phyloP scores from a whole-genome alignment of 2,329 filamentous ascomycete species.

The Tolypocladium pustulatum region DNA sequence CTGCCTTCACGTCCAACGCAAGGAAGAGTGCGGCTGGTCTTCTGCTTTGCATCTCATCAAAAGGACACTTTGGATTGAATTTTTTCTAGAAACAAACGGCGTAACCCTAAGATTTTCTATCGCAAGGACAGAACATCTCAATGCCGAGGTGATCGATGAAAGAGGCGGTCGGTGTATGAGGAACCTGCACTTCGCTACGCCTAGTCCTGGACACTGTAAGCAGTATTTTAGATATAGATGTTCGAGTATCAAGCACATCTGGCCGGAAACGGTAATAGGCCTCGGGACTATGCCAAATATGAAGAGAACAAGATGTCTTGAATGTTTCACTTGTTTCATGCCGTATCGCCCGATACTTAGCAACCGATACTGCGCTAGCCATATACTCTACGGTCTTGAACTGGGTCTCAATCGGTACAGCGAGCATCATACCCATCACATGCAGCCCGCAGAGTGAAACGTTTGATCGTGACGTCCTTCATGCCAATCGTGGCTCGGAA shows the following conservation, averaged over 20 bases:
- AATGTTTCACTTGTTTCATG: not conserved
- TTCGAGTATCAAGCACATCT: too few relatives aligned
- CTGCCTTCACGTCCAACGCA: not conserved
- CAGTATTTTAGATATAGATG: not conserved
- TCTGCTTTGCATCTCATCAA: not conserved
- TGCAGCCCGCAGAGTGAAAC: not conserved
- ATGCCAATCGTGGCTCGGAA: not conserved
- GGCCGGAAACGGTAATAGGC: too few relatives aligned
- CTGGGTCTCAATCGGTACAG: not conserved
- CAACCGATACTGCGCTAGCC: not conserved
- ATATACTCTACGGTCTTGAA: not conserved
- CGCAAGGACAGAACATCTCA: not conserved
- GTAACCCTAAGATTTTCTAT: too few relatives aligned
- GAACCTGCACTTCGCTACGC: not conserved
- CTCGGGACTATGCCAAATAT: too few relatives aligned
- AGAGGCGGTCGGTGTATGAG: not conserved
- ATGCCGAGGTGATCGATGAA: not conserved
- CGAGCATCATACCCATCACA: not conserved
- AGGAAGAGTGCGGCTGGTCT: not conserved
- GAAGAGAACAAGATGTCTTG: not conserved
- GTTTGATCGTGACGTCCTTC: not conserved
- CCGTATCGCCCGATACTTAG: not conserved
- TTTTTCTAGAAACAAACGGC: constrained; percentile 14
- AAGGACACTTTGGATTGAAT: not conserved
- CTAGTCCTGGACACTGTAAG: not conserved